phyloP scores from a whole-genome alignment of 352 stramenopile species.

The Globisporangium heterothallicum region DNA sequence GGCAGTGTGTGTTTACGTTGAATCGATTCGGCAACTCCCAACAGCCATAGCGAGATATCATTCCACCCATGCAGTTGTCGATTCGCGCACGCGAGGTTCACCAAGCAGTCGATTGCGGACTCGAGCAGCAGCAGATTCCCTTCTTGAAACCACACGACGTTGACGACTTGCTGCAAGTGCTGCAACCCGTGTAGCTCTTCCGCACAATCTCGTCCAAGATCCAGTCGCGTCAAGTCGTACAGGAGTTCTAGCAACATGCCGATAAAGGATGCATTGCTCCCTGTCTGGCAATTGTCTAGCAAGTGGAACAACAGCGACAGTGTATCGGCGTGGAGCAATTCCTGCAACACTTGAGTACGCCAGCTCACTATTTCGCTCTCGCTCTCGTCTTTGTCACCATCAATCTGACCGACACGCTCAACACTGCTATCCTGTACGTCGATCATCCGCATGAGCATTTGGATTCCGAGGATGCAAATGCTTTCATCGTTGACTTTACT shows the following conservation, averaged over 20 bases:
- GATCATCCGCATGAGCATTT: conserved; percentile 9
- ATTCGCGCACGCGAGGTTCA: conserved; percentile 39
- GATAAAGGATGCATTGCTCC: conserved; percentile 12
- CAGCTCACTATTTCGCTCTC: background rate
- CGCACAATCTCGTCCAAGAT: conserved; percentile 20
- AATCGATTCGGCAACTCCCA: conserved; percentile 22
- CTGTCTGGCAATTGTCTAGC: conserved; percentile 17
- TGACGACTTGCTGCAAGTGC: conserved; percentile 25
- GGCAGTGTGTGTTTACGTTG: conserved; percentile 13
- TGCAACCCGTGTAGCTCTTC: conserved; percentile 24
- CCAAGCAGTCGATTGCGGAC: conserved; percentile 34
- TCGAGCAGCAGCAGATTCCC: conserved; percentile 25
- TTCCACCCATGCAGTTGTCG: conserved; percentile 22
- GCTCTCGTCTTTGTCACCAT: background rate
- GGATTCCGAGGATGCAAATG: conserved; percentile 1
- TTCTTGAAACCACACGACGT: conserved; percentile 18
- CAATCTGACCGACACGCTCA: background rate
- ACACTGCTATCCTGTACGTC: conserved; percentile 7
- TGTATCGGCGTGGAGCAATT: conserved; percentile 18
- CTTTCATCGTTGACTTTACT: conserved; percentile 1
- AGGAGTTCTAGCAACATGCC: conserved; percentile 25
- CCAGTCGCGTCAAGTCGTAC: conserved; percentile 25
- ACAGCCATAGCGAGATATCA: conserved; percentile 26
- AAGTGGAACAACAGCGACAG: conserved; percentile 22
- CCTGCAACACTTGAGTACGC: conserved; percentile 11